A percentile compares a stretch with the other conserved stretches of the same genome.
Conservation (phyloP, 768 basidiomycete species). For the Boletus vermiculosoides region DNA sequence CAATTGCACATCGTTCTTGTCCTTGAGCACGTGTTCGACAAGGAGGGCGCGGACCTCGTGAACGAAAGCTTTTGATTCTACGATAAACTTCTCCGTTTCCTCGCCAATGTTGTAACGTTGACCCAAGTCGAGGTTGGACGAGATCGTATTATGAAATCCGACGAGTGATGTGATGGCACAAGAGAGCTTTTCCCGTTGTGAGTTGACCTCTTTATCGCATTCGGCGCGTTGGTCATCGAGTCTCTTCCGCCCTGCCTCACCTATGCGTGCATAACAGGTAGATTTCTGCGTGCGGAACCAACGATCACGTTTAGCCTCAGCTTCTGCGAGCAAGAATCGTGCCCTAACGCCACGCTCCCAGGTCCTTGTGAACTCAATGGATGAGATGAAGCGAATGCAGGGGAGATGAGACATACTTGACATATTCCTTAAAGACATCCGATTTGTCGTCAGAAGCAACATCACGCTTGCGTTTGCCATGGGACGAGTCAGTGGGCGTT, state of each 20-base stretch:
- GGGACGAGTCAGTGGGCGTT: constrained; percentile 19
- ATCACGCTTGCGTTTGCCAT: constrained; percentile 29
- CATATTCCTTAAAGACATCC: constrained; percentile 29
- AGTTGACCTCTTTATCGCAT: constrained; percentile 26
- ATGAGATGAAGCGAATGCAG: background rate
- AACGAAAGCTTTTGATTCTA: constrained; percentile 27
- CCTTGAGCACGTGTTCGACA: constrained; percentile 18
- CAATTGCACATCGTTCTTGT: constrained; percentile 10
- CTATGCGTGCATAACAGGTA: constrained; percentile 27
- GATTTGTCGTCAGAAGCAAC: constrained; percentile 19
- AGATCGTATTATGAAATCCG: constrained; percentile 19
- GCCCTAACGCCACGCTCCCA: constrained; percentile 34
- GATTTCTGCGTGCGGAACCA: constrained; percentile 35
- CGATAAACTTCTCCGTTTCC: constrained; percentile 22
- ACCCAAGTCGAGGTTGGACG: constrained; percentile 26
- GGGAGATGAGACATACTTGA: constrained; percentile 23
- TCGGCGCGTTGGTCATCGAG: constrained; percentile 29
- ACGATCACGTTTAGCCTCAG: constrained; percentile 28
- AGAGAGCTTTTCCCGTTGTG: constrained; percentile 27
- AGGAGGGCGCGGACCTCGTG: constrained; percentile 26
- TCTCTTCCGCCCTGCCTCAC: constrained; percentile 29
- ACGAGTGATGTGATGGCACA: constrained; percentile 25
- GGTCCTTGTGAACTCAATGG: constrained; percentile 12
- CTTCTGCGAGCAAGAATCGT: constrained; percentile 25
- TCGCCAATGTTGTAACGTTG: constrained; percentile 27